Conservation (phyloP, 2,329 filamentous ascomycete genomes). For the Pseudogymnoascus pannorum region DNA sequence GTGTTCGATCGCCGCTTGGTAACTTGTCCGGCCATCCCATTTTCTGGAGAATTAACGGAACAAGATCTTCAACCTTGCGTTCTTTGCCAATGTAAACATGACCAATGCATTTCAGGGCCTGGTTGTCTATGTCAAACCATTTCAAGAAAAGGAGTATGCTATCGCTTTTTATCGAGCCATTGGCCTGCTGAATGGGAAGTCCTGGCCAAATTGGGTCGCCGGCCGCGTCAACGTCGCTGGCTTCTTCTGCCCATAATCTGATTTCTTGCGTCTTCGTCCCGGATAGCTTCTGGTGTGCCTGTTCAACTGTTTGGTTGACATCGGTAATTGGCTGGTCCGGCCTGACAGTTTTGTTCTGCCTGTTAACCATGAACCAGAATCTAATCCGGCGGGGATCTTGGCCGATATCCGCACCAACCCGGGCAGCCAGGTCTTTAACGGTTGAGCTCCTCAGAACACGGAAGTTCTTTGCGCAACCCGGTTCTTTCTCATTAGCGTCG, state of each 20-base stretch:
- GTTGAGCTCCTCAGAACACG: conserved; percentile 68
- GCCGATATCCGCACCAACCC: conserved; percentile 62
- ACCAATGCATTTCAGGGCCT: conserved; percentile 68
- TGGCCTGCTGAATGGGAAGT: conserved; percentile 49
- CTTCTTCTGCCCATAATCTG: conserved; percentile 80
- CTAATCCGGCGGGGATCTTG: conserved; percentile 64
- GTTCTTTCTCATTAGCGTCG: conserved; percentile 51
- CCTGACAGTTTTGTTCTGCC: conserved; percentile 92
- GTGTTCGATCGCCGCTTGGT: conserved; percentile 50
- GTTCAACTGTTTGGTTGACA: conserved; percentile 67
- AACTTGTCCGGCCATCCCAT: conserved; percentile 83
- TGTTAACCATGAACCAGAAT: conserved; percentile 96
- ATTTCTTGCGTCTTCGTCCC: conserved; percentile 62
- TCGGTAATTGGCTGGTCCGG: conserved; percentile 84
- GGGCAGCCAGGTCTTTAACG: conserved; percentile 64
- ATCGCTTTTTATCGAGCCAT: conserved; percentile 51
- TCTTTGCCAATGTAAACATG: conserved; percentile 83
- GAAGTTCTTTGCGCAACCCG: conserved; percentile 64
- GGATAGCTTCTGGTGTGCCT: conserved; percentile 58
- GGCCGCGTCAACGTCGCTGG: conserved; percentile 56
- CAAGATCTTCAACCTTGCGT: conserved; percentile 80
- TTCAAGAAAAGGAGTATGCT: conserved; percentile 84
- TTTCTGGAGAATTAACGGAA: conserved; percentile 66
- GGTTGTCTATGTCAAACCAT: conserved; percentile 73
- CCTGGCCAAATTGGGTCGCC: conserved; percentile 68